These are phyloP conservation scores for Paramecium primaurelia DNA, from an alignment of 73 alveolate genomes.

Conservation along the genomic window DNA sequence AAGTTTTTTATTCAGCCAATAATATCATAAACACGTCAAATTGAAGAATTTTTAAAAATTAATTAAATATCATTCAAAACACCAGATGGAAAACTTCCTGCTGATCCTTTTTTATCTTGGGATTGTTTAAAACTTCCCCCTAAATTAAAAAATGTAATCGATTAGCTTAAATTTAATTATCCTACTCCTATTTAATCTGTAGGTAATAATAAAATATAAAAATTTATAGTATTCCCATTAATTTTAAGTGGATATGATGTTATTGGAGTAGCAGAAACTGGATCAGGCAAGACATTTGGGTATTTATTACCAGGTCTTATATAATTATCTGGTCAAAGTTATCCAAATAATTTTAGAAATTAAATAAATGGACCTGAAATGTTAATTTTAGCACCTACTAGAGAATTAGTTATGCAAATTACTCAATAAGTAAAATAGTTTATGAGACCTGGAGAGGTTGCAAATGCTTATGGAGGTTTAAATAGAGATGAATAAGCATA, in stretches of 20 bases:
- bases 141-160: not conserved
- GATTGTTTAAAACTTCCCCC: not conserved
- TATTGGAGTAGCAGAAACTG: conserved; percentile 74
- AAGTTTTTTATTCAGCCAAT: not conserved
- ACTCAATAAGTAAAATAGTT: conserved; percentile 66
- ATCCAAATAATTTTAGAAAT: not conserved
- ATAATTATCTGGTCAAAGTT: conserved; percentile 58
- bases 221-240: conserved; percentile 70
- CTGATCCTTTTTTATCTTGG: conserved; percentile 11
- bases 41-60: not conserved
- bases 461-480: conserved; percentile 79
- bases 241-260: conserved; percentile 75
- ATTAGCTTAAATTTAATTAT: conserved; percentile 6
- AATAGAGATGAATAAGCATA: conserved; percentile 66
- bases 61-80: not conserved
- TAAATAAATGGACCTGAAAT: conserved; percentile 72
- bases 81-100: not conserved
- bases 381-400: conserved; percentile 74
- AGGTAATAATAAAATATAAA: conserved; percentile 1
- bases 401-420: conserved; percentile 75
- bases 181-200: conserved; percentile 78
- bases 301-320: conserved; percentile 73
- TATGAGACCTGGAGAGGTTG: conserved; percentile 57
- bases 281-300: conserved; percentile 82
- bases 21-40: not conserved